Percentiles rank a stretch among this genome's conserved stretches.
Evolutionary conservation across 2,329 filamentous ascomycete genomes (phyloP).

Genomic region (Cladosporium sp.): DNA sequence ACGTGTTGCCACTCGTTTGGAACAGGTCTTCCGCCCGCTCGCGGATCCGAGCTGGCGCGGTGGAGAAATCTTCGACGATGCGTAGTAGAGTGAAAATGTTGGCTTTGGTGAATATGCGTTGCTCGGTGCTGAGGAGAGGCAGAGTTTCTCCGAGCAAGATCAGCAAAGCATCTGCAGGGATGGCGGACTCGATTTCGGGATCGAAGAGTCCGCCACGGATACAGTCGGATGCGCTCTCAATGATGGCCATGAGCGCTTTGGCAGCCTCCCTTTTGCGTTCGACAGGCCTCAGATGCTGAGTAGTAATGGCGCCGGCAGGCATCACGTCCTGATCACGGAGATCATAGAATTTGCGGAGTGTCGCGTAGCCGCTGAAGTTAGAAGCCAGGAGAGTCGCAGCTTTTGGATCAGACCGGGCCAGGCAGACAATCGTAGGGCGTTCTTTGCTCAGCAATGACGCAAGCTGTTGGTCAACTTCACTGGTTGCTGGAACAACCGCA

Average conservation of each 20-base stretch:
- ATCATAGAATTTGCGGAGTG: slow-evolving; percentile 84
- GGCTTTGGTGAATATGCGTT: slow-evolving; percentile 29
- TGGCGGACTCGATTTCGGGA: slow-evolving; percentile 73
- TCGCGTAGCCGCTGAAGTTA: slow-evolving; percentile 89
- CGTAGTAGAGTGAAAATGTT: slow-evolving; percentile 32
- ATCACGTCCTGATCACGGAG: slow-evolving; percentile 69
- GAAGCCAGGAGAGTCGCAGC: slow-evolving; percentile 81
- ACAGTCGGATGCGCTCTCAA: slow-evolving; percentile 82
- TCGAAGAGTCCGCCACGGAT: slow-evolving; percentile 91
- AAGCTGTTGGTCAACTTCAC: slow-evolving; percentile 73
- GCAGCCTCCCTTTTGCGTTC: slow-evolving; percentile 69
- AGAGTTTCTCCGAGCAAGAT: slow-evolving; percentile 81
- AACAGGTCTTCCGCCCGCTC: slow-evolving; percentile 33
- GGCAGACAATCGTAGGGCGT: slow-evolving; percentile 67
- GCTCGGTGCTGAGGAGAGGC: slow-evolving; percentile 64
- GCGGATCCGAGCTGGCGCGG: slow-evolving; percentile 28
- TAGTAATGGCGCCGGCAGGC: slow-evolving; percentile 35
- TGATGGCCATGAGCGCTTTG: slow-evolving; percentile 74
- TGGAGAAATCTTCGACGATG: slow-evolving; percentile 34
- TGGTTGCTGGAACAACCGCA: slow-evolving; percentile 70
- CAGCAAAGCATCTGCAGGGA: slow-evolving; percentile 84
- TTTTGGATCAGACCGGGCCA: slow-evolving; percentile 73
- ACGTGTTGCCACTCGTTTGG: slow-evolving; percentile 26
- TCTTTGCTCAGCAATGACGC: slow-evolving; percentile 69
- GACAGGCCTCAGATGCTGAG: slow-evolving; percentile 52